Percentiles rank a stretch among this genome's conserved stretches.
phyloP scores from a whole-genome alignment of 2,329 filamentous ascomycete species.

The Neonectria ditissima region DNA sequence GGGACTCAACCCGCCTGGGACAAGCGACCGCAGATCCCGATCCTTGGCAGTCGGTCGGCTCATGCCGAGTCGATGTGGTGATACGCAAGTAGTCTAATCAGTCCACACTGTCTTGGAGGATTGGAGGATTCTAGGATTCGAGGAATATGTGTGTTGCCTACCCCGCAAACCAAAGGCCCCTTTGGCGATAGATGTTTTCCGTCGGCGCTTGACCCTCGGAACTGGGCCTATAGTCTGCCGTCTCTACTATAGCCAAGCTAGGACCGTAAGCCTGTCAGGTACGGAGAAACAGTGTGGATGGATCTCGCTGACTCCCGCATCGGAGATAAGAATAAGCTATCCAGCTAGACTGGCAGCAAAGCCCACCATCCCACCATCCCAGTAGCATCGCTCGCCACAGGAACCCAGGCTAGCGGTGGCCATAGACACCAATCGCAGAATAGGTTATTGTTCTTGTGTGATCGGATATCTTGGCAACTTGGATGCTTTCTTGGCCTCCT shows the following conservation, averaged over 20 bases:
- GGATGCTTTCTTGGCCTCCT: neutral
- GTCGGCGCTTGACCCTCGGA: neutral
- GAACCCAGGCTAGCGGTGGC: neutral
- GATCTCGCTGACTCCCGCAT: neutral
- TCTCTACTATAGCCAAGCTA: neutral
- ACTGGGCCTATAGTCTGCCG: neutral
- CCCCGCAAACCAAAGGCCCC: neutral
- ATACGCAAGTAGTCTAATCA: neutral
- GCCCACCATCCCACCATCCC: neutral
- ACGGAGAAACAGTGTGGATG: neutral
- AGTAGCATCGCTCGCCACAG: neutral
- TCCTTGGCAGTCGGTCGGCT: neutral
- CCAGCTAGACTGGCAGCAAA: neutral
- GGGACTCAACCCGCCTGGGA: constrained; percentile 13
- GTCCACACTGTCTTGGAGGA: neutral
- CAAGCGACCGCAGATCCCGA: constrained; percentile 11
- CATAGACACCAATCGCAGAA: neutral
- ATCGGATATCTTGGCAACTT: neutral
- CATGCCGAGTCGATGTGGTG: neutral
- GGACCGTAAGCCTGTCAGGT: neutral
- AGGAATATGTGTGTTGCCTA: neutral
- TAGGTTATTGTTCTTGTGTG: neutral
- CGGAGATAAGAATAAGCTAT: neutral
- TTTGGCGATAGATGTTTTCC: neutral
- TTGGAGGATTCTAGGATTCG: too few relatives aligned